Evolutionary conservation across 2,329 filamentous ascomycete genomes (phyloP).

Genomic region (Rhynchosporium secalis): DNA sequence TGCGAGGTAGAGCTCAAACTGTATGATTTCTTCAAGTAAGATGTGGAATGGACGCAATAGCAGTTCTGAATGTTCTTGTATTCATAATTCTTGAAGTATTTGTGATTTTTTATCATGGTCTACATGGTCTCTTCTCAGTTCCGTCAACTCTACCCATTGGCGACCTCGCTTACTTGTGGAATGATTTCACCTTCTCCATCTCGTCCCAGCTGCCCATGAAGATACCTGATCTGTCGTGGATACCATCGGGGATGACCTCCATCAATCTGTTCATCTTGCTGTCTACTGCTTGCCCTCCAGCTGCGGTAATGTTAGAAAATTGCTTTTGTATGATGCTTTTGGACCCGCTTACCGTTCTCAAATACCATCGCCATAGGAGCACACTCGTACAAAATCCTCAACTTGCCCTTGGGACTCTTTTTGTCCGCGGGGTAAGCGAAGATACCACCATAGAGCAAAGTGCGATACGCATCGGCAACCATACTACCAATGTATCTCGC

Average conservation of each 20-base stretch:
- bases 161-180: slow-evolving; percentile 45
- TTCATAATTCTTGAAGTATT: too few relatives aligned
- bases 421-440: slow-evolving; percentile 98
- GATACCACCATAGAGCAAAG: slow-evolving; percentile 90
- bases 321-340: neutral
- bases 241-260: slow-evolving; percentile 83
- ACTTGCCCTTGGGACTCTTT: slow-evolving; percentile 98
- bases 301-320: slow-evolving; percentile 47
- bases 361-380: slow-evolving; percentile 99
- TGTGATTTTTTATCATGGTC: too few relatives aligned
- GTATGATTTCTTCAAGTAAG: too few relatives aligned
- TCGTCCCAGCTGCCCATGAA: slow-evolving; percentile 95
- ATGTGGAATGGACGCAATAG: too few relatives aligned
- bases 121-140: too few relatives aligned
- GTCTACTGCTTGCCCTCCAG: slow-evolving; percentile 89
- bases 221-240: slow-evolving; percentile 94
- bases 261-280: slow-evolving; percentile 91
- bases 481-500: slow-evolving; percentile 95
- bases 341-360: slow-evolving; percentile 76
- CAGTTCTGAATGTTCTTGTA: too few relatives aligned
- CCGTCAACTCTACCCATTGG: too few relatives aligned
- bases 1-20: too few relatives aligned
- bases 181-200: slow-evolving; percentile 79
- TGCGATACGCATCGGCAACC: slow-evolving; percentile 98
- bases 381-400: slow-evolving; percentile 96